Evolutionary conservation across 495 filamentous ascomycete species (phyloP).

Genomic region (Pseudoneurospora amorphoporcata): DNA sequence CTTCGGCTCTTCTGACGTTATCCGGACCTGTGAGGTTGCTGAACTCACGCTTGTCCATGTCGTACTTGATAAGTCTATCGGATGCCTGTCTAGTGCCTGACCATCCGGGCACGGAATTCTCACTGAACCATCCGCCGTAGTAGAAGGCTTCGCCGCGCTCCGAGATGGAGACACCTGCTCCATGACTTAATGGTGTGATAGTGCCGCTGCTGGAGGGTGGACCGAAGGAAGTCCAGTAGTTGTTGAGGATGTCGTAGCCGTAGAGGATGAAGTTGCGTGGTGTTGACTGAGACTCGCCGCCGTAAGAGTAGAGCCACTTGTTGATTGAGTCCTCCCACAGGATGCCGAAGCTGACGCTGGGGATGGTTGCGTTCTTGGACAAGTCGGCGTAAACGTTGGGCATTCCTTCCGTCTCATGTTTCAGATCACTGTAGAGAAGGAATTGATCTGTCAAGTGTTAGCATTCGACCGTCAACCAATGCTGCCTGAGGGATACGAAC

Average conservation of each 20-base stretch:
- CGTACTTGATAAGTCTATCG: conserved; percentile 11
- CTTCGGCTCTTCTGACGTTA: conserved; percentile 8
- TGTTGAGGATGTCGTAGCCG: conserved; percentile 34
- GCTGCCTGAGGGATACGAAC: conserved; percentile 17
- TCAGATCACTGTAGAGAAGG: conserved; percentile 41
- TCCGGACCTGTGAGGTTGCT: conserved; percentile 12
- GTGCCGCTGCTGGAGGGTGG: conserved; percentile 7
- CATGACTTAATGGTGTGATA: conserved; percentile 9
- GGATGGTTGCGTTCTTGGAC: conserved; percentile 38
- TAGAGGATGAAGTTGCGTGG: conserved; percentile 26
- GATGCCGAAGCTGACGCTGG: conserved; percentile 33
- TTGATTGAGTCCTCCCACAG: conserved; percentile 44
- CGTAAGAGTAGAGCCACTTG: conserved; percentile 42
- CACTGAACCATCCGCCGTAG: conserved; percentile 40
- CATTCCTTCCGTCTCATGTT: conserved; percentile 29
- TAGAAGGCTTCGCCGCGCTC: conserved; percentile 19
- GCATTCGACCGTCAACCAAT: background rate
- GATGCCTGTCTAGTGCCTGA: conserved; percentile 6
- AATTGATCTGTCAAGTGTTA: conserved; percentile 25
- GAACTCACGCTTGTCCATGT: conserved; percentile 12
- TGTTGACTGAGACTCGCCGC: conserved; percentile 36
- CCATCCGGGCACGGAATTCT: conserved; percentile 35
- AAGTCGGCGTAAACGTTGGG: conserved; percentile 41
- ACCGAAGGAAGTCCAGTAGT: conserved; percentile 31
- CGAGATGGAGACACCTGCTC: conserved; percentile 14